Evolutionary conservation across 1,139 yeast species (phyloP).

Genomic region (Kurtzmaniella quercitrusa): DNA sequence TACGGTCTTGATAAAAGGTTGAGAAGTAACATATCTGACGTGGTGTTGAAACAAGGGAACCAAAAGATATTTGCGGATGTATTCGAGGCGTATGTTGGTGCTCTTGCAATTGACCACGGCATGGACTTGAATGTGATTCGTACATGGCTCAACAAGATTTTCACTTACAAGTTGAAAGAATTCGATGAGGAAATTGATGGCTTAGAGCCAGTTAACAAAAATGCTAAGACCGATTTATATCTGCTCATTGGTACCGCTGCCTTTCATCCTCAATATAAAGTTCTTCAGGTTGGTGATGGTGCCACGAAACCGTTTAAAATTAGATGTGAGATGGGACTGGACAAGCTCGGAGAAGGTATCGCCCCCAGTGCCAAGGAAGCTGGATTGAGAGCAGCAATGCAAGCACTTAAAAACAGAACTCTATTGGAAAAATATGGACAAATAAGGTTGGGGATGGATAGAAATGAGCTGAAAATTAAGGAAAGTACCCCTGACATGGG

Average conservation of each 20-base stretch:
- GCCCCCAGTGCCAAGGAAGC: slow-evolving; percentile 66
- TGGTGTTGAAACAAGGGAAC: slow-evolving; percentile 29
- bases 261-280: slow-evolving; percentile 61
- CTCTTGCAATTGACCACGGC: slow-evolving; percentile 59
- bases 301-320: slow-evolving; percentile 51
- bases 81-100: slow-evolving; percentile 91
- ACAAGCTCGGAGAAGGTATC: slow-evolving; percentile 53
- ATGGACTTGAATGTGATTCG: slow-evolving; percentile 45
- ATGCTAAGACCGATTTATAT: slow-evolving; percentile 77
- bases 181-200: slow-evolving; percentile 25
- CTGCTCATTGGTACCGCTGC: slow-evolving; percentile 76
- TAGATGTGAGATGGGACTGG: slow-evolving; percentile 60
- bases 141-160: slow-evolving; percentile 57
- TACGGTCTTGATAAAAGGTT: slow-evolving; percentile 69
- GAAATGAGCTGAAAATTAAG: slow-evolving; percentile 34
- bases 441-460: slow-evolving; percentile 59
- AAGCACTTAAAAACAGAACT: slow-evolving; percentile 56
- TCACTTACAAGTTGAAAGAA: slow-evolving; percentile 27
- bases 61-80: slow-evolving; percentile 69
- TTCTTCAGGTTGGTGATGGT: slow-evolving; percentile 52
- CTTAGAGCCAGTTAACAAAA: slow-evolving; percentile 41
- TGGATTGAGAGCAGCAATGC: slow-evolving; percentile 68
- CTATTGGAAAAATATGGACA: slow-evolving; percentile 63
- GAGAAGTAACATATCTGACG: slow-evolving; percentile 42
- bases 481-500: slow-evolving; percentile 3